Conservation (phyloP, 2,329 filamentous ascomycete genomes). For the Chaetothyriales sp. region DNA sequence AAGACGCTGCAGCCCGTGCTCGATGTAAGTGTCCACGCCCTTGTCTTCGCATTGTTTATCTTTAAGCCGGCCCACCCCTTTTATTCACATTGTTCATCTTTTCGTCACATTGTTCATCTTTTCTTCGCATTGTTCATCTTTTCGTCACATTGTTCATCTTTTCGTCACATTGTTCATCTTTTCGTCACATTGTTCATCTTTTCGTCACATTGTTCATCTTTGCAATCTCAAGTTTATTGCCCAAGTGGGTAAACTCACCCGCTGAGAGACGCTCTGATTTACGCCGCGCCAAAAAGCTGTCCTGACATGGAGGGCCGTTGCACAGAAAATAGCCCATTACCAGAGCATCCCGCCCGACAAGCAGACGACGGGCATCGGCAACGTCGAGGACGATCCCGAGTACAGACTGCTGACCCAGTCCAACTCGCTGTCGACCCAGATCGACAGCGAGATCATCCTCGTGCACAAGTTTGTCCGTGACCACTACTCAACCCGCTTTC, state of each 20-base stretch:
- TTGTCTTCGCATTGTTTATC: constrained; percentile 17
- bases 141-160: too few species aligned
- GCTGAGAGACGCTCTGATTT: constrained; percentile 40
- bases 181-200: too few species aligned
- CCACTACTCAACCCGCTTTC: constrained; percentile 87
- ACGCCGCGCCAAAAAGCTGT: constrained; percentile 50
- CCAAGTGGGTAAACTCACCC: too few species aligned
- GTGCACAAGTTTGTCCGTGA: constrained; percentile 96
- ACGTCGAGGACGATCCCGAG: constrained; percentile 82
- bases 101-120: too few species aligned
- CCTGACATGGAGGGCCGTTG: constrained; percentile 50
- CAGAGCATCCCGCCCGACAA: constrained; percentile 54
- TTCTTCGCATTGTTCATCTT: too few species aligned
- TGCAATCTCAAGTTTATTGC: too few species aligned
- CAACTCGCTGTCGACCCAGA: constrained; percentile 78
- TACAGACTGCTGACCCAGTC: constrained; percentile 80
- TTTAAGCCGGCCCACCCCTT: too few species aligned
- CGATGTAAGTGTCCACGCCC: constrained; percentile 49
- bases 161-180: too few species aligned
- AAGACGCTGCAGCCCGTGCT: constrained; percentile 67
- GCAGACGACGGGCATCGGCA: constrained; percentile 55
- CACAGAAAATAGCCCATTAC: constrained; percentile 68
- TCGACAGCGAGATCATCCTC: constrained; percentile 80
- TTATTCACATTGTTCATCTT: too few species aligned
- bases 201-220: too few species aligned